A percentile compares a stretch with the other conserved stretches of the same genome.
Evolutionary conservation across 208 protist species (phyloP).

Genomic region (Crithidia sp.): DNA sequence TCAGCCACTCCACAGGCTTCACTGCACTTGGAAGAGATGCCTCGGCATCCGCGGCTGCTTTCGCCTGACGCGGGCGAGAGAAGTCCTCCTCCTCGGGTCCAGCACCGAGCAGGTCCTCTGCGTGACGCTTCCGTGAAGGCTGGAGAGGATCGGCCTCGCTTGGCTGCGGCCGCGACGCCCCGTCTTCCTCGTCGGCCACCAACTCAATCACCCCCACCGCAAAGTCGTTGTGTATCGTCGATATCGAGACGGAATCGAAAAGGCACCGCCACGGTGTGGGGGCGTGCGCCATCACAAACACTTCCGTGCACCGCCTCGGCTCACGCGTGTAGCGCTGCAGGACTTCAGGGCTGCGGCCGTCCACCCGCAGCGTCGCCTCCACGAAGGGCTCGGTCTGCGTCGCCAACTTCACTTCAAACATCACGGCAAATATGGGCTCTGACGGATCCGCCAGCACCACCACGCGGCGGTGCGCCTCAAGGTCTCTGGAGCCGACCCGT

Average conservation of each 20-base stretch:
- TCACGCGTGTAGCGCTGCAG: slow-evolving; percentile 9
- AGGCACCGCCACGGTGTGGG: slow-evolving; percentile 39
- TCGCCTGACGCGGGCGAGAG: neutral
- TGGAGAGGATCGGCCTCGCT: neutral
- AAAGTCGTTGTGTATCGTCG: slow-evolving; percentile 26
- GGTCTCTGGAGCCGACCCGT: slow-evolving; percentile 46
- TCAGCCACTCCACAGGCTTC: no score
- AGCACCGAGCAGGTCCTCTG: slow-evolving; percentile 14
- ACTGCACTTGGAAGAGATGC: no score
- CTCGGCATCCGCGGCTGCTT: neutral
- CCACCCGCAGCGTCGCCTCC: slow-evolving; percentile 15
- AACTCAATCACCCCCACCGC: slow-evolving; percentile 28
- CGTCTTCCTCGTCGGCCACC: neutral
- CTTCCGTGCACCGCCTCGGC: slow-evolving; percentile 23
- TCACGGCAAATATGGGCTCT: slow-evolving; percentile 51
- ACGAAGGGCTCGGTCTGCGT: slow-evolving; percentile 26
- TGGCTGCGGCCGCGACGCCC: no score
- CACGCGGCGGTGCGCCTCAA: slow-evolving; percentile 46
- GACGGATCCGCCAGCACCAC: slow-evolving; percentile 54
- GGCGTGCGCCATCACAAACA: slow-evolving; percentile 31
- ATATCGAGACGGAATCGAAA: slow-evolving; percentile 25
- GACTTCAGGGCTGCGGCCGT: slow-evolving; percentile 3
- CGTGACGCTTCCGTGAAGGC: no score
- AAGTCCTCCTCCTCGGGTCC: neutral
- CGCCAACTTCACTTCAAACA: slow-evolving; percentile 28